Percentiles rank a stretch among this genome's conserved stretches.
Evolutionary conservation across 2,329 filamentous ascomycete genomes (phyloP).

Genomic region (Rhinocladiella similis): DNA sequence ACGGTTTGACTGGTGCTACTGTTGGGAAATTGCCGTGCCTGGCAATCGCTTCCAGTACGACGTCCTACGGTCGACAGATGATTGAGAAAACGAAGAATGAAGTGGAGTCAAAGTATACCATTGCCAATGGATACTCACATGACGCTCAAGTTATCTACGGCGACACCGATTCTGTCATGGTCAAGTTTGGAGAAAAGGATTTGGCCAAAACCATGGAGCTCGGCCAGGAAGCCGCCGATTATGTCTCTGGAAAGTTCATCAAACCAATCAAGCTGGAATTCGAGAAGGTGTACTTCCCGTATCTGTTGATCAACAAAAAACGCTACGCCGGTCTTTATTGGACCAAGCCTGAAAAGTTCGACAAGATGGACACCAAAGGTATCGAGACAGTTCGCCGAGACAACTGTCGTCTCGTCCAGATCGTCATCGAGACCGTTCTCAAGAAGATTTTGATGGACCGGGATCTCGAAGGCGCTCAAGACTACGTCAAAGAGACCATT

Average conservation of each 20-base stretch:
- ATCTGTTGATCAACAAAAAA: constrained; percentile 99
- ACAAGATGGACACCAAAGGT: constrained; percentile 99
- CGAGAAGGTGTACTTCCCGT: constrained; percentile 98
- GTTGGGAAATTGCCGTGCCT: constrained; percentile 94
- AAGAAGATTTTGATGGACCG: constrained; percentile 94
- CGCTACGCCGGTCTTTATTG: constrained; percentile 97
- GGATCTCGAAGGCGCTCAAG: constrained; percentile 86
- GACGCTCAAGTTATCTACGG: constrained; percentile 97
- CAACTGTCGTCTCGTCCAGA: constrained; percentile 93
- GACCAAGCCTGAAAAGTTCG: constrained; percentile 90
- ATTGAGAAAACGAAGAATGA: constrained; percentile 98
- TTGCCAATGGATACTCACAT: constrained; percentile 90
- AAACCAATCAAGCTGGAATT: constrained; percentile 99
- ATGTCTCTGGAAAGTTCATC: constrained; percentile 86
- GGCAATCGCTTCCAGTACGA: constrained; percentile 93
- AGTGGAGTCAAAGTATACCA: constrained; percentile 84
- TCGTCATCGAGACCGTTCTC: constrained; percentile 93
- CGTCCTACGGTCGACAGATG: constrained; percentile 96
- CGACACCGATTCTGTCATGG: constrained; percentile 99
- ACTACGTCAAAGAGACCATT: constrained; percentile 95
- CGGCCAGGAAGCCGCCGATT: constrained; percentile 87
- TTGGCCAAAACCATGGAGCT: constrained; percentile 88
- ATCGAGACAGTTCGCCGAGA: constrained; percentile 97
- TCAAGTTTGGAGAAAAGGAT: constrained; percentile 92
- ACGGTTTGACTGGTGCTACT: constrained; percentile 93